phyloP scores from a whole-genome alignment of 345 rosid genomes.

The Excoecaria agallocha region DNA sequence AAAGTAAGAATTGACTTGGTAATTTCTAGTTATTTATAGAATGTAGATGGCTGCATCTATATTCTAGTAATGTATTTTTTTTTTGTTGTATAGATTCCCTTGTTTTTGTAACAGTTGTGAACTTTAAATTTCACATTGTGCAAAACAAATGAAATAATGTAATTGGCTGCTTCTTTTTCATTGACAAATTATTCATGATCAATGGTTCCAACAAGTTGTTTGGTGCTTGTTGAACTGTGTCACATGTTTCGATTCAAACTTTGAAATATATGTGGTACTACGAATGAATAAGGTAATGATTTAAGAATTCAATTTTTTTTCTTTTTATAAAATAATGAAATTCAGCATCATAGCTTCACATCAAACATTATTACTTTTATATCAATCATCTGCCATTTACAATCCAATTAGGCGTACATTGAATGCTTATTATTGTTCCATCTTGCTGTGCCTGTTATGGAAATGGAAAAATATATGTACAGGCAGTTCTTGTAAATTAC shows the following conservation, averaged over 20 bases:
- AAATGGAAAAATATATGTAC: not conserved
- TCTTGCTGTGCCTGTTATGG: not conserved
- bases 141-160: not conserved
- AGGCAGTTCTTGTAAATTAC: not conserved
- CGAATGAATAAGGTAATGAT: not conserved
- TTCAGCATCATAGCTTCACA: not conserved
- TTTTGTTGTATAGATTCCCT: not conserved
- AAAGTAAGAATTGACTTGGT: not conserved
- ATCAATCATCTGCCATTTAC: not conserved
- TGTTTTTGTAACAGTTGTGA: not conserved
- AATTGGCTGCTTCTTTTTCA: not conserved
- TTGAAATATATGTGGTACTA: not conserved
- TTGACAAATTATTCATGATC: not conserved
- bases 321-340: not conserved
- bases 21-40: not conserved
- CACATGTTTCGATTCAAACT: not conserved
- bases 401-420: not conserved
- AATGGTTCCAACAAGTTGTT: not conserved
- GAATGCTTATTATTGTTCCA: not conserved
- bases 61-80: not conserved
- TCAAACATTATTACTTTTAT: not conserved
- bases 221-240: not conserved
- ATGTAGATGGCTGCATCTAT: not conserved
- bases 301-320: not conserved
- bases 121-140: not conserved